Conservation (phyloP, 106 monocot species). For the Cymbidium sinense region DNA sequence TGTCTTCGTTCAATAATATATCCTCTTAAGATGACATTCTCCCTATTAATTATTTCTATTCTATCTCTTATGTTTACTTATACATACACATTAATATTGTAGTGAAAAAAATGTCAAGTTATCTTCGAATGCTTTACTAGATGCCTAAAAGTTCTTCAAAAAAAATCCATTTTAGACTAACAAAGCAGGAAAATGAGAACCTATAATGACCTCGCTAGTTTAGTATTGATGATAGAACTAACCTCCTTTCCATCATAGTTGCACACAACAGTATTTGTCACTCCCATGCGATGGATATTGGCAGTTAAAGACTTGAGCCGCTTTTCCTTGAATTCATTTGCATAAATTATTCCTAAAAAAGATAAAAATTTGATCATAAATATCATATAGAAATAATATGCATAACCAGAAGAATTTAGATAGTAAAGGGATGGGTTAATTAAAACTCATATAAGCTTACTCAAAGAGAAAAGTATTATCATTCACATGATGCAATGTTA, state of each 20-base stretch:
- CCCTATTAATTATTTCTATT: background rate
- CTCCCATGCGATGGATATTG: constrained; percentile 94
- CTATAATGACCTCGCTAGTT: background rate
- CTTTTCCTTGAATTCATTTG: constrained; percentile 80
- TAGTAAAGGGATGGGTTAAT: background rate
- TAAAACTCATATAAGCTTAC: background rate
- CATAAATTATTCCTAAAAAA: constrained; percentile 78
- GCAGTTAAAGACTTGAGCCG: constrained; percentile 70
- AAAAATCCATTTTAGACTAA: background rate
- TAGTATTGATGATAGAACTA: constrained; percentile 9
- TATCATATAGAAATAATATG: background rate
- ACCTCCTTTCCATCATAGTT: constrained; percentile 99
- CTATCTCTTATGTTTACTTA: background rate
- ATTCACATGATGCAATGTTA: background rate
- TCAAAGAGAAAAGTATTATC: background rate
- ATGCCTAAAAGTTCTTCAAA: background rate
- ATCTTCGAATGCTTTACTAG: background rate
- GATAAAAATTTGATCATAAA: background rate
- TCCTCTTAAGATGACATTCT: background rate
- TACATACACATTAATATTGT: background rate
- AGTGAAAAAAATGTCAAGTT: background rate
- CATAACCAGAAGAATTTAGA: background rate
- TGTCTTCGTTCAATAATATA: background rate
- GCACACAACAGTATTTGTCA: constrained; percentile 83
- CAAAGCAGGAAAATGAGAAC: background rate